These are phyloP conservation scores for Leishmania turanica DNA, from an alignment of 208 protist species.

Conservation along the genomic window DNA sequence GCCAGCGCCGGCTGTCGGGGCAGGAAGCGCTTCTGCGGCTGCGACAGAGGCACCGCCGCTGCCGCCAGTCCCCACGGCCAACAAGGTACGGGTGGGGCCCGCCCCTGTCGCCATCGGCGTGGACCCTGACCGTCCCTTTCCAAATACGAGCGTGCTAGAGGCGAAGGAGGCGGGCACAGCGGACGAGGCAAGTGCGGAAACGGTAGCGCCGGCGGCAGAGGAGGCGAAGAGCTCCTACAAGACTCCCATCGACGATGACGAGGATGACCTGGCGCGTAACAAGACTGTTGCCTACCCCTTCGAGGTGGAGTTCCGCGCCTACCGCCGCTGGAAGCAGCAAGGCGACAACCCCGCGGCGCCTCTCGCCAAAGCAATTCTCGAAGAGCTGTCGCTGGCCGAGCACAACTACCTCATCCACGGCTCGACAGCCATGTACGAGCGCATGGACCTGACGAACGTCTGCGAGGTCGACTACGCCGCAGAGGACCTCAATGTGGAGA, in stretches of 20 bases:
- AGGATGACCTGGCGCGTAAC: slow-evolving; percentile 49
- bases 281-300: slow-evolving; percentile 89
- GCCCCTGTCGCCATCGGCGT: slow-evolving; percentile 23
- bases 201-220: slow-evolving; percentile 1
- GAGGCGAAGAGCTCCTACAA: slow-evolving; percentile 9
- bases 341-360: slow-evolving; percentile 66
- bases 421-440: slow-evolving; percentile 78
- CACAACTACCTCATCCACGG: slow-evolving; percentile 79
- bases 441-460: slow-evolving; percentile 80
- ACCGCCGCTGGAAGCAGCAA: slow-evolving; percentile 82
- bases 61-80: not conserved
- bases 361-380: slow-evolving; percentile 81
- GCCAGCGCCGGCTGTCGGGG: not conserved
- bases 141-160: not conserved
- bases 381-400: slow-evolving; percentile 80
- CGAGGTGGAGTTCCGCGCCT: slow-evolving; percentile 82
- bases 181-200: slow-evolving; percentile 8
- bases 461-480: slow-evolving; percentile 81
- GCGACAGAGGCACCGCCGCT: not conserved
- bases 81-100: slow-evolving; percentile 16
- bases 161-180: not conserved
- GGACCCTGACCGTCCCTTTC: not conserved
- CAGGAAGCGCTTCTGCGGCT: not conserved
- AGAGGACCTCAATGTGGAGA: slow-evolving; percentile 86
- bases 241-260: slow-evolving; percentile 8